Percentiles rank a stretch among this genome's conserved stretches.
phyloP scores from a whole-genome alignment of 2,329 filamentous ascomycete genomes.

The Stagonosporopsis vannaccii region DNA sequence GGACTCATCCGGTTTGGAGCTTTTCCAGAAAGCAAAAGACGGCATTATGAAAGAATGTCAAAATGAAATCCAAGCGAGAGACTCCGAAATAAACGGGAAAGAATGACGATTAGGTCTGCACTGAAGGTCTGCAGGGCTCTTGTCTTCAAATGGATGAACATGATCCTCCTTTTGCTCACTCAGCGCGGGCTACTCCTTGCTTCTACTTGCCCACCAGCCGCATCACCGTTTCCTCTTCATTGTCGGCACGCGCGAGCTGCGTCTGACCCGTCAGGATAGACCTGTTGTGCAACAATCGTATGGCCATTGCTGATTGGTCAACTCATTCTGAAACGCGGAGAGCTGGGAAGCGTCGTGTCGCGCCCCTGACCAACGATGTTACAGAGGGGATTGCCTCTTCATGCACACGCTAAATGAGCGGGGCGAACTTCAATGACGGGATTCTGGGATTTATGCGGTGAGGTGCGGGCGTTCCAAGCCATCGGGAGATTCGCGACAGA shows the following conservation, averaged over 20 bases:
- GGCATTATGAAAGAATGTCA: slow-evolving; percentile 25
- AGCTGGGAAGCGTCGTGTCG: slow-evolving; percentile 1
- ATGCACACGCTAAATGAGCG: slow-evolving; percentile 17
- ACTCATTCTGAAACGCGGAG: slow-evolving; percentile 10
- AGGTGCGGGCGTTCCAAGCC: neutral
- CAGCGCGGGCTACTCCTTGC: neutral
- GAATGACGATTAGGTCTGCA: neutral
- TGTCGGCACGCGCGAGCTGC: slow-evolving; percentile 1
- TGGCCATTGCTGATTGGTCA: slow-evolving; percentile 8
- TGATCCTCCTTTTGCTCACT: slow-evolving; percentile 2
- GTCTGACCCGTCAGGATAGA: slow-evolving; percentile 9
- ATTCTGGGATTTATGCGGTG: slow-evolving; percentile 10
- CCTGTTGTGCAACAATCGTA: slow-evolving; percentile 1
- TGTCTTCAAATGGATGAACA: neutral
- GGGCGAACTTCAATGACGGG: neutral
- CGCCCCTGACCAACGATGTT: slow-evolving; percentile 5
- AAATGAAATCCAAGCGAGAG: slow-evolving; percentile 1
- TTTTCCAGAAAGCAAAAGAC: slow-evolving; percentile 34
- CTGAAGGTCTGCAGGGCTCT: neutral
- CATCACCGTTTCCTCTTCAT: slow-evolving; percentile 24
- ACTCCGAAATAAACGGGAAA: slow-evolving; percentile 4
- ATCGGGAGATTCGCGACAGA: slow-evolving; percentile 5
- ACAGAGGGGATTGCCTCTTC: slow-evolving; percentile 24
- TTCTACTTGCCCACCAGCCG: slow-evolving; percentile 15
- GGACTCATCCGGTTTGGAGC: slow-evolving; percentile 20